These are phyloP conservation scores for Neoconidiobolus thromboides DNA, from an alignment of 371 early-diverging fungal genomes.

Conservation along the genomic window DNA sequence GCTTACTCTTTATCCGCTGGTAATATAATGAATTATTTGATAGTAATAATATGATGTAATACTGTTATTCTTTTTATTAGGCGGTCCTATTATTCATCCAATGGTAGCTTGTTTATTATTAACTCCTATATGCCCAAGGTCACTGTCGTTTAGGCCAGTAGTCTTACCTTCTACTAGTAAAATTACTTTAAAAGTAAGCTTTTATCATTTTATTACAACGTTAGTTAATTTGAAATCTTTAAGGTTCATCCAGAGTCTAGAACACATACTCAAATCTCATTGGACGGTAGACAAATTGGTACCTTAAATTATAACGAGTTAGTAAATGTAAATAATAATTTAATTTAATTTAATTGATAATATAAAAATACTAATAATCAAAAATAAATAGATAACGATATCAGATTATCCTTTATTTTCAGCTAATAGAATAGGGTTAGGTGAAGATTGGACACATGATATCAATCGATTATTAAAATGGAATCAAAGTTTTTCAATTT, in stretches of 20 bases:
- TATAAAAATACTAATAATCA: not conserved
- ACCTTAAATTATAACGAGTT: constrained; percentile 44
- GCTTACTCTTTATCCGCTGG: constrained; percentile 85
- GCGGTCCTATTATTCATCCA: constrained; percentile 89
- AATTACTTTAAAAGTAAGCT: constrained; percentile 33
- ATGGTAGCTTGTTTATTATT: constrained; percentile 66
- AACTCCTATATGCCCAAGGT: constrained; percentile 92
- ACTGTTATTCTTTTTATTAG: constrained; percentile 13
- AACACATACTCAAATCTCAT: constrained; percentile 18
- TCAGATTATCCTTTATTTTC: constrained; percentile 63
- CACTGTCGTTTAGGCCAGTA: constrained; percentile 81
- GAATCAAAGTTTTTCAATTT: constrained; percentile 43
- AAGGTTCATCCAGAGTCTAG: too few relatives aligned
- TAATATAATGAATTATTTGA: not conserved
- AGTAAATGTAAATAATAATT: constrained; percentile 21
- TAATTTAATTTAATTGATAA: constrained; percentile 3
- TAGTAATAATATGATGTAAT: not conserved
- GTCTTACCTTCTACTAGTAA: constrained; percentile 60
- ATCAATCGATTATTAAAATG: constrained; percentile 64
- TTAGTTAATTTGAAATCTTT: not conserved
- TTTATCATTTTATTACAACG: not conserved
- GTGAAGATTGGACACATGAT: constrained; percentile 51
- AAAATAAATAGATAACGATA: constrained; percentile 26
- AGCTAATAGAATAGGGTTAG: constrained; percentile 41
- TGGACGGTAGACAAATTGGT: constrained; percentile 53